Base-by-base conservation (phyloP, 176 grass and related monocot species). In the Echinochloa phyllopogon region DNA sequence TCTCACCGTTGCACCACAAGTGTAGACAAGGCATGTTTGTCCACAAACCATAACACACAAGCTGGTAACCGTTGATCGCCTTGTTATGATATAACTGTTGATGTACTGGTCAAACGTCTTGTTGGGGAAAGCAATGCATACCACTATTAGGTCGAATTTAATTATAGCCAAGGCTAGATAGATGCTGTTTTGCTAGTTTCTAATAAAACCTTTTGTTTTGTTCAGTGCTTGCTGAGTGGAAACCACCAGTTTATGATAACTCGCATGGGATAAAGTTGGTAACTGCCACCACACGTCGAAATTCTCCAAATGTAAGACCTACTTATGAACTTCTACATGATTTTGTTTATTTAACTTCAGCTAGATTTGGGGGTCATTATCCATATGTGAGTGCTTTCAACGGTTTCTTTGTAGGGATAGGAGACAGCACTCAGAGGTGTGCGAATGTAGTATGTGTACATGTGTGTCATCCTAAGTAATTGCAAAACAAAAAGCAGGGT, bases 241-340 rank as follows among this genome's bases (percentile, higher is more conserved):
- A 98, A 84, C 96, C 96, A 77, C 96, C 96, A 85, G 96, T 98
- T 77, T 98, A 98, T 77, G 93, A 98, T 58, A 98, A 98, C 84
- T 93, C 93, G 74, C 87, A 92, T 69, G 96, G 96, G 24, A 95
- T 98, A 87, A 98, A 92, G 76, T 89, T 98, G 81, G 67, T 87
- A 86, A 92, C 96, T 65, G 96, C 96, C 48, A 95, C 93, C 44
- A 98, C 93, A 65, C 96, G 96, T 67, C 96, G 96, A 72, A 98
- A 98, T 91, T 98, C 96, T 80, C 96, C 96, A 66, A 98, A 95
- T 85, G 93, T 98, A 93, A 79, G 88, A 90, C 66, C 38, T 52
- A 71, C 50, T 69, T n/a, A 5, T 4, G 17, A 74, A 14, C 17
- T 72, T 38, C 5, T 56, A 44, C 38, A 57, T 40, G 66, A 73